Base-by-base conservation (phyloP, 345 rosid genomes). In the Geranium brycei region DNA sequence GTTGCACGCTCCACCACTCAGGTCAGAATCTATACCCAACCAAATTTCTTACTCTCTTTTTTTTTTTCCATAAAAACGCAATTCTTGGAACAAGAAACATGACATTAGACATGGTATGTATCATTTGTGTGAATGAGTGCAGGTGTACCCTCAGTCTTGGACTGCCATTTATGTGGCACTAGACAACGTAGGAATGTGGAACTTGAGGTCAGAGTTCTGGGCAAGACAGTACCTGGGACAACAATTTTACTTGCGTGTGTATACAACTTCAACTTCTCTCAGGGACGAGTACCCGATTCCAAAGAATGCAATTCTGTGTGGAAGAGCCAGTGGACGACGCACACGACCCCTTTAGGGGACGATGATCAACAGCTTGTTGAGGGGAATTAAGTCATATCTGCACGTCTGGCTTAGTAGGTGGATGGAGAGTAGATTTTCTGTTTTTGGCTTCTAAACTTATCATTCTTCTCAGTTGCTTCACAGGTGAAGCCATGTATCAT, bases 131-230 rank as follows among this genome's bases (percentile, higher is more conserved):
- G 53, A 47, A 10, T 47, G 53, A 40, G 0, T 63, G 71, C 85
- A 92, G 99, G 99, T 90, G 0, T 93, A 90, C 71, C 99, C 97
- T 2, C 77, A 68, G 0, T 80, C 97, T 61, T 93, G 99, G 99
- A 82, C 91, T 0, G 97, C 99, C 0, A 83, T 93, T 57, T 85
- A 88, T 61, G 77, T 93, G 23, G 82, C 99, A 51, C 80, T 93
- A 0, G 99, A 93, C 78, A 93, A 93, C 18, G 99, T 83, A 17
- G 99, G 99, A 3, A 90, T 90, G 99, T 93, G 99, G 99, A 81
- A 93, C 84, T 3, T 93, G 62, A 84, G 99, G 73, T 62, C 96
- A 0, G 99, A 93, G 74, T 81, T 82, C 18, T 93, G 97, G 99
- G 99, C 95, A 10, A 75, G 97, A 18, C 98, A 86, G 63, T 92